Evolutionary conservation across 2,329 filamentous ascomycete species (phyloP).

Genomic region (Leptographium wingfieldii): DNA sequence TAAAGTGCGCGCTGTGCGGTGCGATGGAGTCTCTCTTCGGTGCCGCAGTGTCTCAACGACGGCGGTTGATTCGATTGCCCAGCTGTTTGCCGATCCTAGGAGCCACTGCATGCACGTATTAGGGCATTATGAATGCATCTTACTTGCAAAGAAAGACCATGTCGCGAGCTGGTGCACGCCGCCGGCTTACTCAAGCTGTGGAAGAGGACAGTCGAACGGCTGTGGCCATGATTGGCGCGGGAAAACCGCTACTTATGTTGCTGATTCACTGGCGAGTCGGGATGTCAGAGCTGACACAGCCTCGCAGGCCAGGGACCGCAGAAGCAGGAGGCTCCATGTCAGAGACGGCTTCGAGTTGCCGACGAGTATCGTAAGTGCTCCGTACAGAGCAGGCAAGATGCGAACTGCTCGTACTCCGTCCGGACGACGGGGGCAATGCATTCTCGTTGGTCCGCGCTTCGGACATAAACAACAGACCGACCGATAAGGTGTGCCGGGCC

Average conservation of each 20-base stretch:
- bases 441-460: slow-evolving; percentile 8
- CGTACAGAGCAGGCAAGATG: too few species aligned
- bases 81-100: neutral
- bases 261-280: neutral
- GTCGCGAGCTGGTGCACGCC: neutral
- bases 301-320: too few species aligned
- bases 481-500: slow-evolving; percentile 4
- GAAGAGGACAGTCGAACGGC: neutral
- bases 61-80: neutral
- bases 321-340: too few species aligned
- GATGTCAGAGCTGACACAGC: too few species aligned
- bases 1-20: neutral
- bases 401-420: too few species aligned
- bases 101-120: neutral
- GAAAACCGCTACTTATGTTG: neutral
- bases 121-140: neutral
- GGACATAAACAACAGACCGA: slow-evolving; percentile 10
- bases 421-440: neutral
- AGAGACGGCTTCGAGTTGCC: too few species aligned
- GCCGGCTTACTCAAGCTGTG: neutral
- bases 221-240: neutral
- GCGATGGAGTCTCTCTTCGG: too few species aligned
- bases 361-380: too few species aligned
- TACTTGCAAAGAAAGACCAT: neutral
- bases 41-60: too few species aligned